A percentile compares a stretch with the other conserved stretches of the same genome.
Conservation (phyloP, 2,329 filamentous ascomycete species). For the Cladorrhinum sp. region DNA sequence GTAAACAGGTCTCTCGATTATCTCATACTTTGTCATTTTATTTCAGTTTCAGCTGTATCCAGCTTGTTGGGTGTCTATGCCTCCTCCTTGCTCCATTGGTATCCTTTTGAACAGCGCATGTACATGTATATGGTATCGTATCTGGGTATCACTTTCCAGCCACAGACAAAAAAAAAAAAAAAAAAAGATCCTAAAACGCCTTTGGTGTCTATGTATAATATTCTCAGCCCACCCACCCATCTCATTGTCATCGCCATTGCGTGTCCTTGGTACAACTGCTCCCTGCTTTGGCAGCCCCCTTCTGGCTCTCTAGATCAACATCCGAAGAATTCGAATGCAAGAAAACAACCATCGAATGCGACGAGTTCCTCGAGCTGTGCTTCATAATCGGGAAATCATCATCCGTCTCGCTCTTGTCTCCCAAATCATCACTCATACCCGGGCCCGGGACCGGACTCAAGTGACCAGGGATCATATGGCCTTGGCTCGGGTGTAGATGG, state of each 20-base stretch:
- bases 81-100: neutral
- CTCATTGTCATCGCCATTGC: neutral
- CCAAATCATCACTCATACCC: neutral
- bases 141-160: neutral
- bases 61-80: neutral
- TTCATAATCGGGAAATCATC: slow-evolving; percentile 20
- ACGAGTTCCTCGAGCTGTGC: neutral
- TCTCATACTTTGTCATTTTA: too few relatives aligned
- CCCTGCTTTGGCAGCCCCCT: neutral
- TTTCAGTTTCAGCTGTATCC: too few relatives aligned
- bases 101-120: neutral
- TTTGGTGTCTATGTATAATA: neutral
- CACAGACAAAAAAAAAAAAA: neutral
- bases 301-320: neutral
- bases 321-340: neutral
- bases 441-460: neutral
- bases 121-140: neutral
- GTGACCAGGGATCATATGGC: neutral
- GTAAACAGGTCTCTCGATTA: too few relatives aligned
- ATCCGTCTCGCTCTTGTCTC: slow-evolving; percentile 1
- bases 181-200: neutral
- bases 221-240: too few relatives aligned
- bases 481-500: neutral
- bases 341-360: neutral
- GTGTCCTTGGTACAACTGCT: neutral